Base-by-base conservation (phyloP, 805 yeast genomes). In the Gaillardinia entomophila region DNA sequence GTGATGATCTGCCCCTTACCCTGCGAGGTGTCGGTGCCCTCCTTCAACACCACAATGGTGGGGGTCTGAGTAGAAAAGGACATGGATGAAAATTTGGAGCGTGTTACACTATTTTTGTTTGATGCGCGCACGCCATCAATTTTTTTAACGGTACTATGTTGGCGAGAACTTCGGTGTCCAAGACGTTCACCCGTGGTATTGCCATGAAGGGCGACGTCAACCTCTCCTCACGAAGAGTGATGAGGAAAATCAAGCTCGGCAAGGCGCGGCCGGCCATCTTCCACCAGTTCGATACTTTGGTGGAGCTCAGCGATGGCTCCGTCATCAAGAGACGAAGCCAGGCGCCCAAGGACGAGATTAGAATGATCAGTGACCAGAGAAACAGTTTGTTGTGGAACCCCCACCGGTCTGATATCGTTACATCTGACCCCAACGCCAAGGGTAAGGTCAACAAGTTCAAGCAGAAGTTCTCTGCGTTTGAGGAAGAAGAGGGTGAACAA, bases 11-110 rank as follows among this genome's bases (percentile, higher is more conserved):
- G 98, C 16, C 97, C 97, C 44, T 80, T 77, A 24, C 99, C 99
- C 60, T 92, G 99, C 12, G 96, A 84, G 20, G 95, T 68, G 54
- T 92, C 98, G 4, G 99, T 92, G 32, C 99, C 99, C 62, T 92
- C 99, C 57, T 89, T 90, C 40, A 92, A 77, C 33, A 92, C 97
- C 41, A 92, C 97, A 48, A 90, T 85, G n/a, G 98, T 90, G 28
- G 98, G 98, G 24, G 97, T 83, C 60, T 89, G 96, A 35, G 83
- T 84, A 42, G 90, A 85, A 55, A 86, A 87, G 52, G 82, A 82
- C 96, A 88, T 89, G 34, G 24, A 38, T 24, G 27, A 25, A n/a
- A n/a, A n/a, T n/a, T n/a, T n/a, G n/a, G n/a, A n/a, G n/a, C n/a
- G n/a, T n/a, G n/a, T n/a, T n/a, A n/a, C n/a, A n/a, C n/a, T n/a